A percentile compares a stretch with the other conserved stretches of the same genome.
These are phyloP conservation scores for Groenewaldozyma tartarivorans DNA, from an alignment of 805 yeast genomes.

Conservation along the genomic window DNA sequence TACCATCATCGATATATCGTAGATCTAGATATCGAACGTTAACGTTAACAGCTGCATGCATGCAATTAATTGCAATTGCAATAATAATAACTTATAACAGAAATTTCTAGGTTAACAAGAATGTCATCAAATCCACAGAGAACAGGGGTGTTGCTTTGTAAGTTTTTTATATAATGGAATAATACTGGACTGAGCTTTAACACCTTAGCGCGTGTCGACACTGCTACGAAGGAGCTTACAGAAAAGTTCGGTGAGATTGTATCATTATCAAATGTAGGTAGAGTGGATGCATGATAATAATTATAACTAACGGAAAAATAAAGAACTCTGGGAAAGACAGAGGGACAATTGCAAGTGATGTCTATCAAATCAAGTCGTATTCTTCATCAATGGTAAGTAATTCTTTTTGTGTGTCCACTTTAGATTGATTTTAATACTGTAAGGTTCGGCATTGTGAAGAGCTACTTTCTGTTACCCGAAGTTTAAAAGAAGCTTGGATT, in stretches of 20 bases:
- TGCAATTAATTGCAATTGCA: no score
- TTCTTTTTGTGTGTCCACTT: background rate
- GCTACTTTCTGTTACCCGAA: slow-evolving; percentile 29
- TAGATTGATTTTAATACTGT: slow-evolving; percentile 9
- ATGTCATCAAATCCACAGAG: slow-evolving; percentile 17
- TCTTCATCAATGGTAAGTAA: slow-evolving; percentile 24
- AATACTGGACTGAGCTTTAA: background rate
- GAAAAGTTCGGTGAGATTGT: slow-evolving; percentile 23
- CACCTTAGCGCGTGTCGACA: slow-evolving; percentile 19
- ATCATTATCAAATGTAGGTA: slow-evolving; percentile 20
- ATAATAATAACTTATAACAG: no score
- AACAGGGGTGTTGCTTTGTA: slow-evolving; percentile 16
- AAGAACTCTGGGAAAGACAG: slow-evolving; percentile 24
- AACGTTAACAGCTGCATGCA: no score
- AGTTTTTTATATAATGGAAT: background rate
- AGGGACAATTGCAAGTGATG: slow-evolving; percentile 29
- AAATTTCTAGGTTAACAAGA: background rate
- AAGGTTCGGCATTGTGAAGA: slow-evolving; percentile 31
- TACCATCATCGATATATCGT: background rate
- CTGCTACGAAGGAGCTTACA: slow-evolving; percentile 19
- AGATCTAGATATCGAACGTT: background rate
- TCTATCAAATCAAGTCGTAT: slow-evolving; percentile 30
- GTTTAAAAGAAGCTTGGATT: slow-evolving; percentile 35
- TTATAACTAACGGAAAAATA: slow-evolving; percentile 2
- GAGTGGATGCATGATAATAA: background rate